Evolutionary conservation across 2,329 filamentous ascomycete species (phyloP).

Genomic region (Teratosphaeria nubilosa): DNA sequence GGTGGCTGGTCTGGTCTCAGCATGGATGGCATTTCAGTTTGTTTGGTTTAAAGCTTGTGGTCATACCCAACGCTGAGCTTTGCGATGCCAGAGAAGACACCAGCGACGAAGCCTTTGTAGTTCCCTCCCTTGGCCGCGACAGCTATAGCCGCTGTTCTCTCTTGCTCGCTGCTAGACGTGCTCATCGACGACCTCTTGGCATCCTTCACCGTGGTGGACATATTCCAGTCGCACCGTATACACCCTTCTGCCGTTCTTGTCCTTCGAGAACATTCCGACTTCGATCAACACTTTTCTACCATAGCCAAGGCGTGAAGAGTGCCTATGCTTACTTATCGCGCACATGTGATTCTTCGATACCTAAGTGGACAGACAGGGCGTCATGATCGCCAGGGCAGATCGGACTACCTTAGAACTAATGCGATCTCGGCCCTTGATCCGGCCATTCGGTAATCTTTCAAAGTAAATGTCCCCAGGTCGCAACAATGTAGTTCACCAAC

Average conservation of each 20-base stretch:
- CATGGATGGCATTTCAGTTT: neutral
- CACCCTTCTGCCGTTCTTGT: neutral
- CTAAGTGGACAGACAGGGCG: neutral
- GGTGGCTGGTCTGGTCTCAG: constrained; percentile 42
- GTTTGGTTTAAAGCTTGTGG: constrained; percentile 19
- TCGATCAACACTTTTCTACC: constrained; percentile 7
- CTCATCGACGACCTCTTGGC: constrained; percentile 6
- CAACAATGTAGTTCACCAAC: neutral
- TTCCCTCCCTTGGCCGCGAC: constrained; percentile 33
- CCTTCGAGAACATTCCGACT: neutral
- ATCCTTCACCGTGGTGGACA: constrained; percentile 14
- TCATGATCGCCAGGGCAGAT: neutral
- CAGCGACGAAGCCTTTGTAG: constrained; percentile 94
- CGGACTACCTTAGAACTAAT: neutral
- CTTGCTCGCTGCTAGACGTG: constrained; percentile 6
- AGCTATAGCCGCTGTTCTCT: constrained; percentile 9
- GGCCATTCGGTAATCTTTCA: neutral
- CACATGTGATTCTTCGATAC: neutral
- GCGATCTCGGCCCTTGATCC: neutral
- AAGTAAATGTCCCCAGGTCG: neutral
- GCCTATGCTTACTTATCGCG: neutral
- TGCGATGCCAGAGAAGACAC: constrained; percentile 88
- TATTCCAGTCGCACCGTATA: neutral
- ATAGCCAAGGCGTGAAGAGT: neutral
- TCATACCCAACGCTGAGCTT: constrained; percentile 63